phyloP scores from a whole-genome alignment of 2,329 filamentous ascomycete species.

The Verticillium albo-atrum region DNA sequence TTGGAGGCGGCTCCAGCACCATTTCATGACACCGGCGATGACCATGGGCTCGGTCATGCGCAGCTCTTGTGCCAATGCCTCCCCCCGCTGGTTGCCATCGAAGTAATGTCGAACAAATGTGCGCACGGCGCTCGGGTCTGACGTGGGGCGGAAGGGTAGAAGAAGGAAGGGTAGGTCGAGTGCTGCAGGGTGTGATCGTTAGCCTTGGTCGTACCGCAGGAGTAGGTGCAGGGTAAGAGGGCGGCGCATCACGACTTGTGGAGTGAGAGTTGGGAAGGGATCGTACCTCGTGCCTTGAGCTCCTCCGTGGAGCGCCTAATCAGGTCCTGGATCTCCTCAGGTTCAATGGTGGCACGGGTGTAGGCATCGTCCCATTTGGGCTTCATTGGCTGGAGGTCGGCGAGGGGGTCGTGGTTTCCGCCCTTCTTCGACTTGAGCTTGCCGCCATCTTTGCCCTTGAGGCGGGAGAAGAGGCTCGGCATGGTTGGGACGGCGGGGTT shows the following conservation, averaged over 20 bases:
- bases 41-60: slow-evolving; percentile 93
- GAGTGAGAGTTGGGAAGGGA: slow-evolving; percentile 14
- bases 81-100: slow-evolving; percentile 63
- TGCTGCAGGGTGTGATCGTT: slow-evolving; percentile 42
- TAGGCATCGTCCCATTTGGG: slow-evolving; percentile 87
- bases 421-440: slow-evolving; percentile 63
- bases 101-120: slow-evolving; percentile 94
- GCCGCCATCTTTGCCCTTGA: slow-evolving; percentile 72
- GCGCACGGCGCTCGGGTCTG: slow-evolving; percentile 85
- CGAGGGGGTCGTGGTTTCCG: slow-evolving; percentile 42
- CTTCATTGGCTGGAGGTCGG: slow-evolving; percentile 56
- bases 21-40: slow-evolving; percentile 90
- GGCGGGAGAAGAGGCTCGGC: slow-evolving; percentile 56
- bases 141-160: slow-evolving; percentile 88
- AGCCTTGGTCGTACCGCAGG: background rate
- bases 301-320: slow-evolving; percentile 81
- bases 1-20: slow-evolving; percentile 93
- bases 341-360: slow-evolving; percentile 73
- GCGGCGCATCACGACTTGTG: background rate
- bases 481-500: slow-evolving; percentile 30
- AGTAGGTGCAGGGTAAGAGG: background rate
- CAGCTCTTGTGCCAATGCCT: slow-evolving; percentile 75
- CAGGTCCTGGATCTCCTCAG: slow-evolving; percentile 87
- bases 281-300: slow-evolving; percentile 88
- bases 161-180: slow-evolving; percentile 90